A percentile compares a stretch with the other conserved stretches of the same genome.
These are phyloP conservation scores for Aspergillus cavernicola DNA, from an alignment of 495 filamentous ascomycete genomes.

Conservation along the genomic window DNA sequence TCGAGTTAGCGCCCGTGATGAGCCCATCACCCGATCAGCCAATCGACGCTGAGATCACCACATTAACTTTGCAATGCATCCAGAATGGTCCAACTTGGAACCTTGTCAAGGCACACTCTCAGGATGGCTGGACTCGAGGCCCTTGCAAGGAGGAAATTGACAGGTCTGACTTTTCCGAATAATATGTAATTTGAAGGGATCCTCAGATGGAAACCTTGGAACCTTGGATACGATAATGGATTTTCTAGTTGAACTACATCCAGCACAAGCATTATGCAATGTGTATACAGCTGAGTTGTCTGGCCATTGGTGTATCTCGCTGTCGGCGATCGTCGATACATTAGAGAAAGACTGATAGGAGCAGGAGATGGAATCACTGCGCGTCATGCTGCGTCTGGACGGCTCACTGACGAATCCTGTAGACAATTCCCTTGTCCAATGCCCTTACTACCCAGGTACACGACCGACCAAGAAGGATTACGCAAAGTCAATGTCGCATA, in stretches of 20 bases:
- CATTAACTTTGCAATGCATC: slow-evolving; percentile 1
- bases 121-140: not conserved
- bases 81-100: not conserved
- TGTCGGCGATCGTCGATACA: not conserved
- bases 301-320: not conserved
- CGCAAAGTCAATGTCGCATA: slow-evolving; percentile 16
- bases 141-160: too few relatives aligned
- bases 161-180: too few relatives aligned
- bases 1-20: slow-evolving; percentile 14
- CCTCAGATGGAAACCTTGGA: too few relatives aligned
- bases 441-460: not conserved
- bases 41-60: not conserved
- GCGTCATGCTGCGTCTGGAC: not conserved
- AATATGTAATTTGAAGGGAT: too few relatives aligned
- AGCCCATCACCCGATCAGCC: not conserved
- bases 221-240: too few relatives aligned
- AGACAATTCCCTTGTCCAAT: not conserved
- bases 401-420: not conserved
- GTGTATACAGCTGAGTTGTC: not conserved
- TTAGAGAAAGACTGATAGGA: not conserved
- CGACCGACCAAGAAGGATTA: not conserved
- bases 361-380: not conserved
- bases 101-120: not conserved
- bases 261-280: not conserved
- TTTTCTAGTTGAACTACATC: too few relatives aligned